phyloP scores from a whole-genome alignment of 192 early-diverging fungal genomes.

The Coemansia sp. region DNA sequence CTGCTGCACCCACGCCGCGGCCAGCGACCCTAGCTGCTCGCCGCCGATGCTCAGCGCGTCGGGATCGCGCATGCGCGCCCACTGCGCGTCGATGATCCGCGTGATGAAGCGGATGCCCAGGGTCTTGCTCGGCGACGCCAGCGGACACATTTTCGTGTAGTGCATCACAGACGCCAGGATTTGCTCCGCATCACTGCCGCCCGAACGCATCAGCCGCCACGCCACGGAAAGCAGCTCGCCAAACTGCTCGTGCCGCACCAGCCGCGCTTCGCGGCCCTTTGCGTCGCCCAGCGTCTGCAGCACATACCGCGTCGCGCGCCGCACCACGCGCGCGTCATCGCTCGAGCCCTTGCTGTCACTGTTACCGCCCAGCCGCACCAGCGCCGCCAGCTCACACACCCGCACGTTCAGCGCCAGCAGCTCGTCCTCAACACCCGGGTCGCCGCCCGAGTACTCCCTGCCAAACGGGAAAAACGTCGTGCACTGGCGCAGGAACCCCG shows the following conservation, averaged over 20 bases:
- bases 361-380: constrained; percentile 13
- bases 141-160: constrained; percentile 19
- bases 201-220: constrained; percentile 33
- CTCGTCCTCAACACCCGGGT: constrained; percentile 37
- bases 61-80: constrained; percentile 12
- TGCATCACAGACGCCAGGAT: constrained; percentile 28
- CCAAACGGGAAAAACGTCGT: constrained; percentile 79
- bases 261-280: not conserved
- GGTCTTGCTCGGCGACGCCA: constrained; percentile 36
- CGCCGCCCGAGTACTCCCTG: constrained; percentile 42
- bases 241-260: constrained; percentile 27
- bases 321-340: constrained; percentile 2
- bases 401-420: constrained; percentile 33
- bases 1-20: constrained; percentile 27
- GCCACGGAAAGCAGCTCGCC: constrained; percentile 29
- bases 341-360: no score
- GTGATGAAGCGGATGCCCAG: constrained; percentile 34
- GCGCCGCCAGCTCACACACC: constrained; percentile 33
- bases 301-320: constrained; percentile 16
- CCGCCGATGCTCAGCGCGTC: constrained; percentile 9
- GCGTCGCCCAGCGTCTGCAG: constrained; percentile 21
- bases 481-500: constrained; percentile 65
- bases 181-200: constrained; percentile 16
- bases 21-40: constrained; percentile 7
- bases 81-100: constrained; percentile 27